Conservation (phyloP, 345 rosid species). For the Salix suchowensis region DNA sequence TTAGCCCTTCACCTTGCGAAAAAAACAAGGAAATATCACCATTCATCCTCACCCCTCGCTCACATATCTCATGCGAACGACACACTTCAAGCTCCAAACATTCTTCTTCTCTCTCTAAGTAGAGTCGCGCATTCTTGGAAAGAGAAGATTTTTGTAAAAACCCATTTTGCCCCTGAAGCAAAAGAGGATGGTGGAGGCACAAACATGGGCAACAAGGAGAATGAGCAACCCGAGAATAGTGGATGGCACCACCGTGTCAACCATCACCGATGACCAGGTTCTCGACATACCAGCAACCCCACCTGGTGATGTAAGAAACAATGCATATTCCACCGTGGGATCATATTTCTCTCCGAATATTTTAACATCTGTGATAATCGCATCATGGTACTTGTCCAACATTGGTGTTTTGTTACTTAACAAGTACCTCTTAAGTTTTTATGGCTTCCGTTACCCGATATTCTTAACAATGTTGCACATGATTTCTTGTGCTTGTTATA, state of each 20-base stretch:
- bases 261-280: conserved; percentile 31
- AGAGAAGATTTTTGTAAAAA: neutral
- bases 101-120: neutral
- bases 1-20: conserved; percentile 11
- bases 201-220: conserved; percentile 97
- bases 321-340: conserved; percentile 33
- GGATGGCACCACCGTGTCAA: conserved; percentile 23
- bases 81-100: neutral
- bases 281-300: conserved; percentile 91
- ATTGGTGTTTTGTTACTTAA: conserved; percentile 90
- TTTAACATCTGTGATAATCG: conserved; percentile 67
- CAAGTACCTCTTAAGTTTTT: conserved; percentile 87
- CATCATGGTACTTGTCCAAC: conserved; percentile 90
- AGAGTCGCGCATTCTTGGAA: neutral
- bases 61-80: neutral
- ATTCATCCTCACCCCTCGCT: conserved; percentile 1
- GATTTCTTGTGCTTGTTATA: conserved; percentile 78
- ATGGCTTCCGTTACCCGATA: conserved; percentile 89
- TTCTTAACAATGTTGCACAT: conserved; percentile 91
- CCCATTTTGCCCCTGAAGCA: conserved; percentile 20
- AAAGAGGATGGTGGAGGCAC: conserved; percentile 78
- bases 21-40: neutral
- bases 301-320: conserved; percentile 56
- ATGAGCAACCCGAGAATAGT: conserved; percentile 86
- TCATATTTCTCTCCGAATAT: conserved; percentile 48